Evolutionary conservation across 805 yeast species (phyloP).

Genomic region (Komagataella kurtzmanii): DNA sequence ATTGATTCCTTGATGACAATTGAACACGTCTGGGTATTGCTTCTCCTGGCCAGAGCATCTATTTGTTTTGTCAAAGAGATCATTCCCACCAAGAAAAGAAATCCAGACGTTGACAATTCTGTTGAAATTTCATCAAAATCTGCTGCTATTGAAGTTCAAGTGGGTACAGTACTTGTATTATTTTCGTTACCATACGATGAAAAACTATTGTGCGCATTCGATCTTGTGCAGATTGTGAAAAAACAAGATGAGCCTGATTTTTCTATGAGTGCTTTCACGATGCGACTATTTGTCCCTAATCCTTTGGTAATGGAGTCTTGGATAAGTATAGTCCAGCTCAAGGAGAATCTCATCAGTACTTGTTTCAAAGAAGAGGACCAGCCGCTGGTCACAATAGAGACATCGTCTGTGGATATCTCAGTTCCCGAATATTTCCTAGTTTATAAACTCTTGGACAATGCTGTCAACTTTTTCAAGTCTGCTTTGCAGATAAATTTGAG

Average conservation of each 20-base stretch:
- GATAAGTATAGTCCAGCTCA: background rate
- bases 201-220: background rate
- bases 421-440: conserved; percentile 68
- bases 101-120: background rate
- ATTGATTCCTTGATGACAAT: background rate
- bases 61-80: background rate
- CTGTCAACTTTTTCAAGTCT: conserved; percentile 57
- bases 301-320: background rate
- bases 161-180: background rate
- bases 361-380: background rate
- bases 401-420: conserved; percentile 13
- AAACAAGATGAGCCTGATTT: background rate
- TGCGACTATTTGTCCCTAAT: background rate
- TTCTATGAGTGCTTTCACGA: background rate
- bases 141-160: background rate
- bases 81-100: background rate
- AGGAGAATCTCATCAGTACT: background rate
- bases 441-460: conserved; percentile 69
- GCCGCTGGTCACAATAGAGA: background rate
- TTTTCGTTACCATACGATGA: background rate
- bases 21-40: background rate
- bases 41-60: background rate
- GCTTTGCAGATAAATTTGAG: conserved; percentile 44
- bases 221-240: background rate
- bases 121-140: background rate